Evolutionary conservation across 352 stramenopile species (phyloP).

Genomic region (Globisporangium polare): DNA sequence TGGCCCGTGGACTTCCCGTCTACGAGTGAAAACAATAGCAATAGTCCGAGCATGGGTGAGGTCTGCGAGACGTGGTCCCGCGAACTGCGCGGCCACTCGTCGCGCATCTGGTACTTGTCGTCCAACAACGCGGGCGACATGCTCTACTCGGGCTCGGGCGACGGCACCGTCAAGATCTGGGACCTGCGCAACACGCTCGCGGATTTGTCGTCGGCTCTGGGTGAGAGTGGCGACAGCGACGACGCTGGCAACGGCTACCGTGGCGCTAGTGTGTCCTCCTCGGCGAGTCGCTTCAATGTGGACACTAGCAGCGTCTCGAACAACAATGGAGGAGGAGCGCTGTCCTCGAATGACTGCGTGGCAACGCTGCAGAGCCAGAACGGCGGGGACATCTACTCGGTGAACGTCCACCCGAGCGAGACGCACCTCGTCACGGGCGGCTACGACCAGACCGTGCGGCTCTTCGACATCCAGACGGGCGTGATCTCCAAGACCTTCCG

Average conservation of each 20-base stretch:
- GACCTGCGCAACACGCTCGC: conserved; percentile 57
- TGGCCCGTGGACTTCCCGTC: conserved; percentile 68
- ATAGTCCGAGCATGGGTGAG: conserved; percentile 24
- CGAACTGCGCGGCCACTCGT: conserved; percentile 73
- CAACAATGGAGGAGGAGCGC: conserved; percentile 15
- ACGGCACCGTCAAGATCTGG: conserved; percentile 86
- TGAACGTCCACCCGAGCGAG: conserved; percentile 83
- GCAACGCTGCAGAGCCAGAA: conserved; percentile 44
- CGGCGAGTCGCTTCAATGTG: conserved; percentile 9
- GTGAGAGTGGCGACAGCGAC: conserved; percentile 32
- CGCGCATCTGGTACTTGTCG: conserved; percentile 81
- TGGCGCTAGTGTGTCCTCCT: conserved; percentile 24
- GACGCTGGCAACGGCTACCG: conserved; percentile 33
- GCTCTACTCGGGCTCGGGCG: conserved; percentile 75
- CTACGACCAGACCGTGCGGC: conserved; percentile 84
- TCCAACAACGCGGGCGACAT: conserved; percentile 57
- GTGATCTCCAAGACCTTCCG: conserved; percentile 73
- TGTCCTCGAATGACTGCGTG: conserved; percentile 46
- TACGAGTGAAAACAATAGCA: background rate
- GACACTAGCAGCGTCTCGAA: background rate
- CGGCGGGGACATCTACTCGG: conserved; percentile 75
- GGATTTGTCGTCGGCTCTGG: conserved; percentile 31
- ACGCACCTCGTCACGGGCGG: conserved; percentile 84
- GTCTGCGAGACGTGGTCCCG: conserved; percentile 53
- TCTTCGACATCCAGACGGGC: conserved; percentile 81